A percentile compares a stretch with the other conserved stretches of the same genome.
phyloP scores from a whole-genome alignment of 202 grass and related monocot species.

The Schoenoplectus triqueter region DNA sequence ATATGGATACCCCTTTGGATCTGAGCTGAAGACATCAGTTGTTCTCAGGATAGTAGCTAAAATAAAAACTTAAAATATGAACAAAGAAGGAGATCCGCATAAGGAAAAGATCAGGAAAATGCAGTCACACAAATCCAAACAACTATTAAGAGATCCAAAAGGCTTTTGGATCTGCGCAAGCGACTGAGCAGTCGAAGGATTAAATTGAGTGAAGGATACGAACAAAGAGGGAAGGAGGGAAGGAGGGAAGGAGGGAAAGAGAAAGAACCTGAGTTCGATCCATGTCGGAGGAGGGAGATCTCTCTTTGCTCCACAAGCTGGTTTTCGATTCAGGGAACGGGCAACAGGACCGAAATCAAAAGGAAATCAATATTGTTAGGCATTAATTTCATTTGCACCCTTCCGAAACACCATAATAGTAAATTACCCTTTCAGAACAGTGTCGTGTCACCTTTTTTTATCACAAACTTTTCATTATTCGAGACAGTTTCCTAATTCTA shows the following conservation, averaged over 20 bases:
- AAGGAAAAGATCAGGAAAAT: conserved; percentile 22
- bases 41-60: neutral
- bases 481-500: neutral
- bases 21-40: conserved; percentile 19
- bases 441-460: neutral
- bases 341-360: neutral
- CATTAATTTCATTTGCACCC: neutral
- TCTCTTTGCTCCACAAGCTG: conserved; percentile 29
- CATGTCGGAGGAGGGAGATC: conserved; percentile 31
- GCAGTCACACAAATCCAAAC: conserved; percentile 12
- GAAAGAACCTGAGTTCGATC: conserved; percentile 40
- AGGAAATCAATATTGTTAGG: conserved; percentile 10
- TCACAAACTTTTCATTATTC: neutral
- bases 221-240: neutral
- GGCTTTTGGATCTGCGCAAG: conserved; percentile 5
- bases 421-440: neutral
- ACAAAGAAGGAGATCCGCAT: conserved; percentile 3
- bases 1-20: conserved; percentile 4
- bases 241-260: neutral
- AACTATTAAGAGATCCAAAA: conserved; percentile 19
- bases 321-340: conserved; percentile 29
- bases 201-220: neutral
- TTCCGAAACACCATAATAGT: neutral
- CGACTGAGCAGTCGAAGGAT: neutral
- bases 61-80: conserved; percentile 22